phyloP scores from a whole-genome alignment of 2,329 filamentous ascomycete genomes.

The Dendrostoma leiphaemia region DNA sequence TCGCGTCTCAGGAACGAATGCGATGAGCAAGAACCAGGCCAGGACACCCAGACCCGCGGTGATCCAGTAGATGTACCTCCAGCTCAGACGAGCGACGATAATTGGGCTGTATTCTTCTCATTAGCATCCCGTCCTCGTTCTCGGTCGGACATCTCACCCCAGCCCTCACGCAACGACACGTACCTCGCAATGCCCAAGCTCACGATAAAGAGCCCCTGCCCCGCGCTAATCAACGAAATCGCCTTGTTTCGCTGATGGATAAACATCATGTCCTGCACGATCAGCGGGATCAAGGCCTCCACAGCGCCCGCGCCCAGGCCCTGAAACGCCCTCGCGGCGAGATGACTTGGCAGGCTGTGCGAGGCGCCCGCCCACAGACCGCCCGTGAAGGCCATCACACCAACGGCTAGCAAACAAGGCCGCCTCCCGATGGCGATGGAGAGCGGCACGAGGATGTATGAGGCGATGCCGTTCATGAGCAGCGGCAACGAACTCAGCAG shows the following conservation, averaged over 20 bases:
- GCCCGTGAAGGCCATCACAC: slow-evolving; percentile 27
- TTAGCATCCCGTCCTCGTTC: neutral
- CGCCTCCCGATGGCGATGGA: slow-evolving; percentile 30
- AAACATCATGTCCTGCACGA: slow-evolving; percentile 33
- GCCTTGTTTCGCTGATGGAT: slow-evolving; percentile 31
- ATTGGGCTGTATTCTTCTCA: slow-evolving; percentile 17
- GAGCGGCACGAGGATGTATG: slow-evolving; percentile 30
- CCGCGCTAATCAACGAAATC: slow-evolving; percentile 16
- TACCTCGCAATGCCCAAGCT: slow-evolving; percentile 26
- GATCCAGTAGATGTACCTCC: slow-evolving; percentile 32
- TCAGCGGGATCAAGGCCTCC: slow-evolving; percentile 31
- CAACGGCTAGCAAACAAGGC: slow-evolving; percentile 28
- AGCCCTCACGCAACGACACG: neutral
- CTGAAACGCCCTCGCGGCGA: slow-evolving; percentile 29
- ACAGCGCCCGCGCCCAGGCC: slow-evolving; percentile 31
- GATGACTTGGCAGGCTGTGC: slow-evolving; percentile 24
- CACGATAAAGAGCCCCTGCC: slow-evolving; percentile 29
- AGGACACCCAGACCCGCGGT: slow-evolving; percentile 28
- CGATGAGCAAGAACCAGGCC: slow-evolving; percentile 28
- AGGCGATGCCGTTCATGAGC: slow-evolving; percentile 30
- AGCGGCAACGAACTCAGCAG: slow-evolving; percentile 30
- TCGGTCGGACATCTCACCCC: neutral
- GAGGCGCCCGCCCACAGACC: slow-evolving; percentile 31
- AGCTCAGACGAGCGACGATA: slow-evolving; percentile 26
- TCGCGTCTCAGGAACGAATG: slow-evolving; percentile 29